These are phyloP conservation scores for Pestalotiopsis sp. DNA, from an alignment of 2,329 filamentous ascomycete species.

Conservation along the genomic window DNA sequence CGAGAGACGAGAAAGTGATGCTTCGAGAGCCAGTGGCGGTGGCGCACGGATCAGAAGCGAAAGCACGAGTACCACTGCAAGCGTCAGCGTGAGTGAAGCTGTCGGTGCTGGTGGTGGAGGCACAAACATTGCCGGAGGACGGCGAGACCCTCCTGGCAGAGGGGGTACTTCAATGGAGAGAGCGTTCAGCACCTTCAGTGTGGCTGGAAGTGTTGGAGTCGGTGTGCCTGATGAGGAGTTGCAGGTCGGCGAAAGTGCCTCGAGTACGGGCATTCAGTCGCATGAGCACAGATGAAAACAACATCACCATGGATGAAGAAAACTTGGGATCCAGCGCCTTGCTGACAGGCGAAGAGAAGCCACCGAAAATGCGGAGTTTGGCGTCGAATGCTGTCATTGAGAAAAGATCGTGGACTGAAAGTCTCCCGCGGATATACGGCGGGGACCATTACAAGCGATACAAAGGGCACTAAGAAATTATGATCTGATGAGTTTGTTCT, in stretches of 20 bases:
- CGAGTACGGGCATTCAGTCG: constrained; percentile 43
- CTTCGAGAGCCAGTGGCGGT: constrained; percentile 3
- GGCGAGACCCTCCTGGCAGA: constrained; percentile 35
- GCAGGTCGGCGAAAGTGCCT: constrained; percentile 64
- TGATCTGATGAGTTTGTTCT: too few relatives aligned
- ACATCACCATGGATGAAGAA: background rate
- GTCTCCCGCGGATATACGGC: too few relatives aligned
- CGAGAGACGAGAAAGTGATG: constrained; percentile 49
- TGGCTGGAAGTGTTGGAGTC: constrained; percentile 47
- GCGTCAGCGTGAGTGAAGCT: constrained; percentile 43
- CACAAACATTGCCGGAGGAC: constrained; percentile 49
- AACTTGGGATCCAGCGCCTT: too few relatives aligned
- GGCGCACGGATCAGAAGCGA: constrained; percentile 42
- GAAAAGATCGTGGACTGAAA: too few relatives aligned
- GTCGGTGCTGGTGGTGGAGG: constrained; percentile 31
- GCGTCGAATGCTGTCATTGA: too few relatives aligned
- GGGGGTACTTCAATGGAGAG: constrained; percentile 44
- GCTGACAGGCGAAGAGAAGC: too few relatives aligned
- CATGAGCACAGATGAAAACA: constrained; percentile 5
- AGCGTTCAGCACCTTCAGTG: constrained; percentile 48
- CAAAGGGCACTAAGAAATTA: too few relatives aligned
- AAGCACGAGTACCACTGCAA: constrained; percentile 56
- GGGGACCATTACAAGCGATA: too few relatives aligned
- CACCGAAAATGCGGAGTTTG: too few relatives aligned
- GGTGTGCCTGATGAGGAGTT: constrained; percentile 64